phyloP scores from a whole-genome alignment of 1,284 basidiomycete genomes.

The Boletellus deceptivus region DNA sequence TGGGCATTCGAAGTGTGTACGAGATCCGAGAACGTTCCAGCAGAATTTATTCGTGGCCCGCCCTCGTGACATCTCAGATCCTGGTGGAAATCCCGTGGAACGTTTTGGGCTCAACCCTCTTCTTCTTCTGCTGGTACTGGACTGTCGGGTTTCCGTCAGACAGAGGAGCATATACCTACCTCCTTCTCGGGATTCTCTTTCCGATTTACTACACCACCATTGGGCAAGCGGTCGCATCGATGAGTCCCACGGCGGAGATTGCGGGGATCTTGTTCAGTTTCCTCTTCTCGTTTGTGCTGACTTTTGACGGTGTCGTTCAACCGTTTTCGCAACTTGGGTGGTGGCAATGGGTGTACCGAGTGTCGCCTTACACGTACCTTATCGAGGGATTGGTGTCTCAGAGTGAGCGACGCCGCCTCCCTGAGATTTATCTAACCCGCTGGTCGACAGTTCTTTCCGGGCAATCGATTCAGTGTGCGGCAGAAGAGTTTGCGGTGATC shows the following conservation, averaged over 20 bases:
- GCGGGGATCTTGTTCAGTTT: conserved; percentile 64
- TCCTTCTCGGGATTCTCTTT: conserved; percentile 47
- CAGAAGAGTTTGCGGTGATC: conserved; percentile 64
- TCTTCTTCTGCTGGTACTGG: conserved; percentile 72
- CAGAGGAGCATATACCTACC: conserved; percentile 55
- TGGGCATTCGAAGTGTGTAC: conserved; percentile 50
- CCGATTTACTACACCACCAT: conserved; percentile 57
- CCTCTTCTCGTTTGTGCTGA: conserved; percentile 67
- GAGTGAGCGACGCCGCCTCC: conserved; percentile 2
- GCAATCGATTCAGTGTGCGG: conserved; percentile 61
- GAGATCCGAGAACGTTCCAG: conserved; percentile 74
- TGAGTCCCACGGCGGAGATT: conserved; percentile 64
- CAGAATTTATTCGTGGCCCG: conserved; percentile 82
- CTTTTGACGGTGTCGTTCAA: conserved; percentile 67
- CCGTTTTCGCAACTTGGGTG: conserved; percentile 65
- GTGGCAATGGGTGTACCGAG: conserved; percentile 83
- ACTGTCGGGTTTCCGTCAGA: conserved; percentile 54
- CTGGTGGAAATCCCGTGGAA: conserved; percentile 68
- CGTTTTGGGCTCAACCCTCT: conserved; percentile 53
- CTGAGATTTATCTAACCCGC: no score
- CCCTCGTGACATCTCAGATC: conserved; percentile 64
- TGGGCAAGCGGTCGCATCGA: conserved; percentile 62
- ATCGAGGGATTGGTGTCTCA: conserved; percentile 57
- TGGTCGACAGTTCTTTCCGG: conserved; percentile 41
- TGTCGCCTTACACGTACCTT: conserved; percentile 77